Conservation (phyloP, 2,329 filamentous ascomycete genomes). For the Ascochyta clinopodiicola region DNA sequence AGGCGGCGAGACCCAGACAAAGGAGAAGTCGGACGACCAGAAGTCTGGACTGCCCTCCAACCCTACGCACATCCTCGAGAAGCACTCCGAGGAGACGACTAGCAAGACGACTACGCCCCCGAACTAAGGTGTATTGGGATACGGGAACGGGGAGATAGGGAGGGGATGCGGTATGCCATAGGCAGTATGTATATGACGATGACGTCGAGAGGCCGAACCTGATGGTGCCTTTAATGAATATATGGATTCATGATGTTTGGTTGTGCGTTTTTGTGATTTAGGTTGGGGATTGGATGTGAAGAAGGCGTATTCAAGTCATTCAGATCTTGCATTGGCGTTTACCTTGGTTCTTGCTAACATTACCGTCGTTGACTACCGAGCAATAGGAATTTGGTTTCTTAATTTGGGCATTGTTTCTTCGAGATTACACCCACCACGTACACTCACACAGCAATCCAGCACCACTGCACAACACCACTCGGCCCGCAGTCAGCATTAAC, state of each 20-base stretch:
- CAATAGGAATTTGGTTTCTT: too few relatives aligned
- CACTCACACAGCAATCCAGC: background rate
- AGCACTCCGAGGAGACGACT: conserved; percentile 67
- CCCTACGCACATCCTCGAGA: conserved; percentile 69
- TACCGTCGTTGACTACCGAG: too few relatives aligned
- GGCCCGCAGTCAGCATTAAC: too few relatives aligned
- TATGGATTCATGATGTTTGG: background rate
- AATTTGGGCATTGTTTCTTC: too few relatives aligned
- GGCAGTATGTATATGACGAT: background rate
- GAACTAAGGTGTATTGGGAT: background rate
- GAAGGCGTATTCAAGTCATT: background rate
- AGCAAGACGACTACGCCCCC: conserved; percentile 54
- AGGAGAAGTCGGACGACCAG: conserved; percentile 53
- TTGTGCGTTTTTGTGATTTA: background rate
- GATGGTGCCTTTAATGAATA: background rate
- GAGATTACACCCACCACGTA: too few relatives aligned
- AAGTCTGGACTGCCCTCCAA: conserved; percentile 62
- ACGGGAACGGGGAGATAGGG: background rate
- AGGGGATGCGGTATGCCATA: background rate
- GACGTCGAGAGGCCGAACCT: background rate
- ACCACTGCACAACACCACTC: too few relatives aligned
- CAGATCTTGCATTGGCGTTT: too few relatives aligned
- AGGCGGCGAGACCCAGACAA: conserved; percentile 46
- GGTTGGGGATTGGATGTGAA: background rate
- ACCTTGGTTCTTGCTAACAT: too few relatives aligned